Base-by-base conservation (phyloP, 257 asterid genomes). In the Parsonsia alboflavescens region DNA sequence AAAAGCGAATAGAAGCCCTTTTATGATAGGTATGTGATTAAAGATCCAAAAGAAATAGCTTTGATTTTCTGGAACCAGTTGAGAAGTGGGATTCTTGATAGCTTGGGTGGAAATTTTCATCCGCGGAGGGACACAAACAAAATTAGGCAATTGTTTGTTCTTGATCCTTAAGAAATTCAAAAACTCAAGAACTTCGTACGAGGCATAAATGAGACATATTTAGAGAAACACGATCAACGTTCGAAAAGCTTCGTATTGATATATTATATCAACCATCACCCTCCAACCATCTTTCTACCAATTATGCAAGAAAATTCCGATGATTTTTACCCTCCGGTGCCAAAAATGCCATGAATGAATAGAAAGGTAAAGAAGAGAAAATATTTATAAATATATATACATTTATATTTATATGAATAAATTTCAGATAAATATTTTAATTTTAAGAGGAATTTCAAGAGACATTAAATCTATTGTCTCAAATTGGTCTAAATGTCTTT, bases 291-390 rank as follows among this genome's bases (percentile, higher is more conserved):
- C 87, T 87, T n/a, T 67, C 67, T 0, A 79, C 74, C 3, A 75
- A 82, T 65, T 72, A 78, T 39, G 67, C 81, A 1, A 76, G 88
- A 8, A 74, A 82, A n/a, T 17, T 75, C 84, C 4, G 80, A 81
- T 74, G 78, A 62, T 2, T 86, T 86, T 59, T 80, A 85, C 17
- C 70, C 73, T 36, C 77, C 80, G 16, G 58, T 86, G 39, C 96
- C 93, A 65, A 73, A 77, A 11, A 1, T 84, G 76, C 78, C 83
- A 9, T 82, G 71, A 0, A 36, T 48, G 0, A 54, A 54, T 28
- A n/a, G n/a, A n/a, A n/a, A n/a, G n/a, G n/a, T n/a, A n/a, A n/a
- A n/a, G n/a, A n/a, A n/a, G n/a, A n/a, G n/a, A n/a, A n/a, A n/a
- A n/a, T n/a, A n/a, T n/a, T n/a, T n/a, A n/a, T n/a, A n/a, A n/a